Base-by-base conservation (phyloP, 1,284 basidiomycete species). In the Trametes polyzona region DNA sequence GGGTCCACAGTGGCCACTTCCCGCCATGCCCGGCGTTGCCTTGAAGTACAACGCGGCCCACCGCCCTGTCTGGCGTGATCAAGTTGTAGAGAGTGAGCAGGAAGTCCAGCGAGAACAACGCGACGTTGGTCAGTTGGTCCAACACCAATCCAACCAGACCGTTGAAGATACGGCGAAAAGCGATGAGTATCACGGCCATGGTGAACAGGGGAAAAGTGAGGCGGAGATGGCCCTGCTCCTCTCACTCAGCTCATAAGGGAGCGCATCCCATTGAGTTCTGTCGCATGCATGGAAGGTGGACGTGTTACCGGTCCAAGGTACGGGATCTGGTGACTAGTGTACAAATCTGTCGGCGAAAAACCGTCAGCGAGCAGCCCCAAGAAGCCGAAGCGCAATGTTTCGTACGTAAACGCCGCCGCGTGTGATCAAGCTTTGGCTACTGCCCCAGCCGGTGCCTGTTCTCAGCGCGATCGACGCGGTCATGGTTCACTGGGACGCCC, bases 1-100 rank as follows among this genome's bases (percentile, higher is more conserved):
- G 69, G 1, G 76, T 70, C 63, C 77, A 90, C 61, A 83, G 80
- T 0, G 89, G 88, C 89, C 90, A 92, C 46, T 78, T 70, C 0
- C 88, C 88, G 23, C 74, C 80, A 49, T 73, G 77, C 0, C 88
- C 88, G 1, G 82, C 79, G 46, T 78, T 70, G 0, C 86, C 57
- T n/a, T 33, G 21, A 83, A 81, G 81, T 0, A 84, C 80, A 47
- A 90, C 85, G 33, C 75, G 69, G 0, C 84, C 83, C 2, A 75
- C 65, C 32, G 76, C 76, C 6, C 74, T 74, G 37, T 77, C 82
- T 2, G 80, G 82, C 0, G 74, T 71, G 40, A 90, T 58, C 7
- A 83, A 52, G 65, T 92, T 92, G 58, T 75, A 59, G 0, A 88
- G 11, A 12, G 79, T 75, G 48, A 88, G 75, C 7, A 73, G 59